Evolutionary conservation across 108 stramenopile genomes (phyloP), one percentile per base, ranked within the genome.

Genomic region (Poteriospumella lacustris): DNA sequence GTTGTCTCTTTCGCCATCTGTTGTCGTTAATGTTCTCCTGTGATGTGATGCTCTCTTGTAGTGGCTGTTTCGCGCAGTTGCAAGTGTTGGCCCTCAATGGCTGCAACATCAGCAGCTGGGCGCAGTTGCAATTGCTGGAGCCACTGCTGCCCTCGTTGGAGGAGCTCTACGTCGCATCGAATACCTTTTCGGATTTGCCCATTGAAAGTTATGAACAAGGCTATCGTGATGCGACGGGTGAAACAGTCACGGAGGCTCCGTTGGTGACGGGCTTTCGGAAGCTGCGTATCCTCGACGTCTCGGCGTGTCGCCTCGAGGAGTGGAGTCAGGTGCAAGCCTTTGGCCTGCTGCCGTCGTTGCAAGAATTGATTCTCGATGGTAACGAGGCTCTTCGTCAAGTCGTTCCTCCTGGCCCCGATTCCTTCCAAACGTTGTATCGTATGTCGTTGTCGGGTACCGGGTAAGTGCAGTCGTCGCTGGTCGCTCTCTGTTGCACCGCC

Each of bases 291-390:
- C 76, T 93, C 5, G 92, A 93, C 83, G 80, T 89, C 34, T 90
- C 92, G 41, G 76, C 81, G 58, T 93, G 92, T 81, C 67, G 85
- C 28, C 76, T 91, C 58, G 75, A 88, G 39, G 81, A 80, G 1
- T 92, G 91, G 90, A 60, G 78, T 15, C 89, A 91, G 62, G 82
- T 93, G 39, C 69, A 56, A 38, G 68, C 78, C 40, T 88, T 91
- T 76, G 62, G 78, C 36, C 58, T 34, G 34, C 68, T 92, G 5
- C 88, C 89, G n/a, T 78, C 52, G 3, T 62, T 92, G 33, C 89
- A 91, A 77, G 83, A 81, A 26, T 87, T 94, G 39, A 86, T 91
- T 75, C 70, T 94, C 19, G 89, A 94, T 76, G 89, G 91, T 76
- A 94, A 94, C 83, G n/a, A n/a, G n/a, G n/a, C n/a, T n/a, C n/a